A percentile compares a stretch with the other conserved stretches of the same genome.
These are phyloP conservation scores for Leishmania tarentolae DNA, from an alignment of 208 protist species.

Conservation along the genomic window DNA sequence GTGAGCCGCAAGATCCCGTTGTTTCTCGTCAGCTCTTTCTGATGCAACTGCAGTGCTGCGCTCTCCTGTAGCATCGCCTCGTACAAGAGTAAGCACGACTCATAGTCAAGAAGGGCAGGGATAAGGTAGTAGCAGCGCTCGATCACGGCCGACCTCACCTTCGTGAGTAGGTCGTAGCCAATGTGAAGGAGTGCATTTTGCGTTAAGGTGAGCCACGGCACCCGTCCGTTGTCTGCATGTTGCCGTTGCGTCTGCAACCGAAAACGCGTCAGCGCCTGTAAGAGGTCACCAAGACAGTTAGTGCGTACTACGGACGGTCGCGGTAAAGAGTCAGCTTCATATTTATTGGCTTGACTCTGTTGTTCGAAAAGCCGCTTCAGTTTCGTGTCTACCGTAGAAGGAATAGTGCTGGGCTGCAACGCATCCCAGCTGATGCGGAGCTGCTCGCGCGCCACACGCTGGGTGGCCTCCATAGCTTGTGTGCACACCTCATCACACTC, in stretches of 20 bases:
- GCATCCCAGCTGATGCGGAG: constrained; percentile 62
- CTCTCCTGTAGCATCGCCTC: constrained; percentile 5
- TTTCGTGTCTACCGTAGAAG: constrained; percentile 10
- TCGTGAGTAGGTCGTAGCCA: constrained; percentile 34
- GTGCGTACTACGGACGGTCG: constrained; percentile 7
- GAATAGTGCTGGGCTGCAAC: constrained; percentile 35
- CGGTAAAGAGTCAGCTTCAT: background rate
- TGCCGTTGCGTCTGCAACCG: constrained; percentile 4
- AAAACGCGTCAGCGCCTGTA: constrained; percentile 6
- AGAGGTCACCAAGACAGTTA: constrained; percentile 13
- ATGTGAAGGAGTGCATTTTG: constrained; percentile 24
- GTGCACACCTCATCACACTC: constrained; percentile 13
- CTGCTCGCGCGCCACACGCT: constrained; percentile 32
- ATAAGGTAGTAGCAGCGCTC: constrained; percentile 34
- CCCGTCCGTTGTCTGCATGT: background rate
- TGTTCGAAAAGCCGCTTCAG: constrained; percentile 14
- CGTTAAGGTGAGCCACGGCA: constrained; percentile 8
- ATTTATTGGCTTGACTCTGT: background rate
- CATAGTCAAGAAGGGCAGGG: constrained; percentile 24
- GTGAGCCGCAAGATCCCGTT: background rate
- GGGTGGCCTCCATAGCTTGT: constrained; percentile 10
- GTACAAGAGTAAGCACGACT: constrained; percentile 20
- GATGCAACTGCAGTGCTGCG: background rate
- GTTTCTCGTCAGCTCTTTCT: background rate
- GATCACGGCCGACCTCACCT: constrained; percentile 18